Conservation (phyloP, 2,329 filamentous ascomycete species). For the Microdochium nivale region DNA sequence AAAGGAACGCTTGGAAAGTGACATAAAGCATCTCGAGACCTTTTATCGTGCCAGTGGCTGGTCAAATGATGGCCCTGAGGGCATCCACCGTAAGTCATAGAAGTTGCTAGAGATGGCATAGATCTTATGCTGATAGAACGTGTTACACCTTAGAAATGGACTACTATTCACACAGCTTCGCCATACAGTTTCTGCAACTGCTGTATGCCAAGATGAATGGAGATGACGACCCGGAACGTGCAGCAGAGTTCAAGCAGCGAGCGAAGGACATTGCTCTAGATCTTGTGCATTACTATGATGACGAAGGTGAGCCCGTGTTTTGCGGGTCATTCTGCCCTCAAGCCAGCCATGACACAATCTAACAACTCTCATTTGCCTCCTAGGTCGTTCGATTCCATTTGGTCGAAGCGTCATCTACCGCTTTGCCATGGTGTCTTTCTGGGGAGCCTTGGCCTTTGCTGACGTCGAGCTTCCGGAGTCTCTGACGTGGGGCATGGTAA, state of each 20-base stretch:
- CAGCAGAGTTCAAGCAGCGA: constrained; percentile 60
- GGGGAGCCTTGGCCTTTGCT: constrained; percentile 69
- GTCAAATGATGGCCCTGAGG: constrained; percentile 73
- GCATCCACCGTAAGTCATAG: constrained; percentile 51
- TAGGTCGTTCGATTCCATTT: constrained; percentile 62
- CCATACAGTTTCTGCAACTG: constrained; percentile 72
- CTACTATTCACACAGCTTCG: constrained; percentile 76
- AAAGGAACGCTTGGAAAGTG: constrained; percentile 59
- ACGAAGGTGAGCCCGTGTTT: constrained; percentile 37
- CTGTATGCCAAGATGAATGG: constrained; percentile 66
- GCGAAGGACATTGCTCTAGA: constrained; percentile 61
- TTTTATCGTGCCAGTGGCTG: constrained; percentile 78
- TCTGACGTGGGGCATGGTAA: constrained; percentile 70
- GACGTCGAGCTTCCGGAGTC: constrained; percentile 64
- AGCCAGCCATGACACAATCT: no score
- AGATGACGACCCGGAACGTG: constrained; percentile 55
- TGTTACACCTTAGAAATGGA: constrained; percentile 53
- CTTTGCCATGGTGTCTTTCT: constrained; percentile 82
- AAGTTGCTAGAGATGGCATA: background rate
- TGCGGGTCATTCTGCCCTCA: no score
- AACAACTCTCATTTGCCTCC: background rate
- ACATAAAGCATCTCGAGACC: constrained; percentile 70
- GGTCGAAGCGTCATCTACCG: constrained; percentile 71
- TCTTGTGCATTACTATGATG: constrained; percentile 68
- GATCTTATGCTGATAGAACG: constrained; percentile 3